These are phyloP conservation scores for Zygoascus sp. DNA, from an alignment of 1,139 yeast species.

Conservation along the genomic window DNA sequence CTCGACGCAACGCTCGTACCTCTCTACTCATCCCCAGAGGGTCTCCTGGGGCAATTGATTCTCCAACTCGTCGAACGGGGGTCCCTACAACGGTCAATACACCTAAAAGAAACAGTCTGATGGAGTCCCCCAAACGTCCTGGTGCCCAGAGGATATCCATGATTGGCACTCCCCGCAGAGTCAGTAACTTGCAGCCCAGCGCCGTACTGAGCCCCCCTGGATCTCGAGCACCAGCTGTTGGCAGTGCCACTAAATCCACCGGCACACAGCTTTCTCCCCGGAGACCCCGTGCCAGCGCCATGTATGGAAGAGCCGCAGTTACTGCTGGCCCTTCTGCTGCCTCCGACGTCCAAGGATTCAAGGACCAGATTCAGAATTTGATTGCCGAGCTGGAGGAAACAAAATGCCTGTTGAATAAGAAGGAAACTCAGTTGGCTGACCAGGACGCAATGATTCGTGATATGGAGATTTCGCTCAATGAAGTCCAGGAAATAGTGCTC, in stretches of 20 bases:
- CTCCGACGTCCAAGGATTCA: not conserved
- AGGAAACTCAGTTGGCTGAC: slow-evolving; percentile 27
- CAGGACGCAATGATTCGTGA: slow-evolving; percentile 30
- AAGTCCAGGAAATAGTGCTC: slow-evolving; percentile 28
- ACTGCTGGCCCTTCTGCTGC: not conserved
- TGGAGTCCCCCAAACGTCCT: slow-evolving; percentile 5
- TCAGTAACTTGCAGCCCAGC: not conserved
- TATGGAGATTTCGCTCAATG: slow-evolving; percentile 31
- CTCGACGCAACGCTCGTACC: slow-evolving; percentile 2
- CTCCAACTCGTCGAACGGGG: slow-evolving; percentile 4
- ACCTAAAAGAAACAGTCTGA: not conserved
- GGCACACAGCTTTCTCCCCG: slow-evolving; percentile 2
- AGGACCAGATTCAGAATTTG: slow-evolving; percentile 17
- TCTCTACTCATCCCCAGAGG: slow-evolving; percentile 4
- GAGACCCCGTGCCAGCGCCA: slow-evolving; percentile 2
- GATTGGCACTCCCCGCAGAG: slow-evolving; percentile 6
- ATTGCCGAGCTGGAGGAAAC: slow-evolving; percentile 22
- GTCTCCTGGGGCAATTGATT: not conserved
- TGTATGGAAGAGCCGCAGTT: slow-evolving; percentile 1
- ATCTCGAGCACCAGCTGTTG: not conserved
- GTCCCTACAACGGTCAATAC: not conserved
- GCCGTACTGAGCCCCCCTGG: slow-evolving; percentile 6
- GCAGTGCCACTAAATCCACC: too few relatives aligned
- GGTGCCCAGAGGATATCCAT: not conserved
- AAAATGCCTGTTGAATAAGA: slow-evolving; percentile 2